phyloP scores from a whole-genome alignment of 148 eudicot species.

The Rhododendron henanense region DNA sequence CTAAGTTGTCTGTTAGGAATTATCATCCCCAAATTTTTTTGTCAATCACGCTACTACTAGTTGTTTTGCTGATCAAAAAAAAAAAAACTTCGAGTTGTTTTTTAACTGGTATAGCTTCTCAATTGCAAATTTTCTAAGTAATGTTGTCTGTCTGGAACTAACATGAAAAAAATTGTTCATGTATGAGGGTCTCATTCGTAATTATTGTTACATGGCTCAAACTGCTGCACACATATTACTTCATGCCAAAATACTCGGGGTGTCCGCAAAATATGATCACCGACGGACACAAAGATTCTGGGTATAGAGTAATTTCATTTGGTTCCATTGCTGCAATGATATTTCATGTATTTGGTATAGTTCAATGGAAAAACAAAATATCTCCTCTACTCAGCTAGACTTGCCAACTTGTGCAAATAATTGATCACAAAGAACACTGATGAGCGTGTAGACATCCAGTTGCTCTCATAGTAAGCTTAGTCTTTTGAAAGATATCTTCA shows the following conservation, averaged over 20 bases:
- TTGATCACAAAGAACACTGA: not conserved
- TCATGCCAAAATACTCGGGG: too few relatives aligned
- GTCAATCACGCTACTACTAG: not conserved
- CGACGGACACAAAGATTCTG: too few relatives aligned
- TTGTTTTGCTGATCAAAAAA: not conserved
- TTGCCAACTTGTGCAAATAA: not conserved
- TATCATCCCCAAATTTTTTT: too few relatives aligned
- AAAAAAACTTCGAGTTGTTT: too few relatives aligned
- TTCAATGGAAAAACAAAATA: not conserved
- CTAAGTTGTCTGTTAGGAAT: not conserved
- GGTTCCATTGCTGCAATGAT: too few relatives aligned
- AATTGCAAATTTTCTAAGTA: not conserved
- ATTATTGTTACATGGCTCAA: too few relatives aligned
- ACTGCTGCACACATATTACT: too few relatives aligned
- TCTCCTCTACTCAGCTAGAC: not conserved
- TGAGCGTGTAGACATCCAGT: not conserved
- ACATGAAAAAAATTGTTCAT: not conserved
- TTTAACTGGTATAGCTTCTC: not conserved
- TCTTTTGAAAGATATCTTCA: not conserved
- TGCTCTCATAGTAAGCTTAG: not conserved
- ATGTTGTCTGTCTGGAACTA: not conserved
- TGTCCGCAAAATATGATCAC: too few relatives aligned
- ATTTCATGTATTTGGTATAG: not conserved
- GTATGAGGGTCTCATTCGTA: not conserved
- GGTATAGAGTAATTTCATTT: too few relatives aligned